Evolutionary conservation across 1,284 basidiomycete species (phyloP), one percentile per base, ranked within the genome.

Genomic region (Rhizopogon parksii): DNA sequence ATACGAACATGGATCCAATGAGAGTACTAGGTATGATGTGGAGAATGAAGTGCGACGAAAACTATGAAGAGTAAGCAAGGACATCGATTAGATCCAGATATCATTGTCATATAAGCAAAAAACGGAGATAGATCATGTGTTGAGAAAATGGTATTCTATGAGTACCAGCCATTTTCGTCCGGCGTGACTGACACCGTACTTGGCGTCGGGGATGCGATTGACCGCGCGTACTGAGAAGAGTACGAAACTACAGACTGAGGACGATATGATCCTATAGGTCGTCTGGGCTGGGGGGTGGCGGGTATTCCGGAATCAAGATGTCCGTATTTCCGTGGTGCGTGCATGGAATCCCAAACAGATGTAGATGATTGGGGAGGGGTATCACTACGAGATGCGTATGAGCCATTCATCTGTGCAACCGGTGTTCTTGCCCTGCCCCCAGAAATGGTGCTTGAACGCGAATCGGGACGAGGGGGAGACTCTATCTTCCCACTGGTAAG

Each of bases 111-210:
- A 51, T 56, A 51, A 54, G 45, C 24, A 30, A 24, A 12, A 46
- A 53, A 24, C 50, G 15, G 15, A 40, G 34, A 54, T 39, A 19
- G 30, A 46, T 36, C 17, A 40, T 19, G 39, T 21, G 46, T 52
- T 36, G 37, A 45, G 34, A 17, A 15, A 30, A 11, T 25, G 27
- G 15, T 36, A 14, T 46, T 58, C 68, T 75, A 85, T 56, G 69
- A 69, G 75, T 78, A 91, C 88, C 88, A 91, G 32, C 88, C 88
- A 46, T 90, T 83, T 2, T 80, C 74, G 40, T 79, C 79, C 6
- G 83, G 84, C 14, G 81, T 76, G 35, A 77, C 70, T n/a, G 85
- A 87, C 14, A 84, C 82, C 8, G 72, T 77, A 59, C 88, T 90
- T 17, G 82, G 82, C 27, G 86, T 82, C 14, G 88, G 88, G 0